Base-by-base conservation (phyloP, 495 filamentous ascomycete genomes). In the Friedmanniomyces endolithicus region DNA sequence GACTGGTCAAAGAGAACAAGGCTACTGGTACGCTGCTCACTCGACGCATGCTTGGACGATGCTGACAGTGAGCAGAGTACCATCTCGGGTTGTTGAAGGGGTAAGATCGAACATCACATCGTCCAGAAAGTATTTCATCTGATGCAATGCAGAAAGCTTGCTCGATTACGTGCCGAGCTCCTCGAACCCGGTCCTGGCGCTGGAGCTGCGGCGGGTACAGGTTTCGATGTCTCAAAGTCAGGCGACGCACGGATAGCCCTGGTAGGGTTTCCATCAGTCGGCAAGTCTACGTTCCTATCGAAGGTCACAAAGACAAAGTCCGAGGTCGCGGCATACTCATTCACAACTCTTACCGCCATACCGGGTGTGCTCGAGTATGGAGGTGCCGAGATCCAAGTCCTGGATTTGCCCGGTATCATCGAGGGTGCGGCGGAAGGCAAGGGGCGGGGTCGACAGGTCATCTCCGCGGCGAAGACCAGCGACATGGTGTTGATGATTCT, bases 291-390 rank as follows among this genome's bases (percentile, higher is more conserved):
- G 0, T 96, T 99, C 64, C 71, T 99, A 27, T 96, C 94, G 55
- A 97, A 99, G 66, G 95, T 99, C 71, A 99, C 94, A 52, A 97
- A 96, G 70, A 99, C 94, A 25, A 94, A 88, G 68, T 92, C 87
- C 58, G 92, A 95, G 68, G 88, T 96, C 31, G 94, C 94, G 1
- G 85, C 92, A 0, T 99, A 99, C 70, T 84, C 88, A 53, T 99
- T 99, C 80, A 99, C 94, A 6, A 99, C 94, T 0, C 74, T 99
- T 23, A 99, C 94, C 1, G 94, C 94, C 14, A 99, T 99, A 57
- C 94, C 94, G 14, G 94, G 94, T 59, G 94, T 99, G 9, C 76
- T 99, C 56, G 94, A 97, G 72, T 99, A 99, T 71, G 94, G 90
- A 8, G 94, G 94, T 44, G 94, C 94, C 1, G 94, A 99, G 70